Base-by-base conservation (phyloP, 2,329 filamentous ascomycete genomes). In the Rutstroemia sp. region DNA sequence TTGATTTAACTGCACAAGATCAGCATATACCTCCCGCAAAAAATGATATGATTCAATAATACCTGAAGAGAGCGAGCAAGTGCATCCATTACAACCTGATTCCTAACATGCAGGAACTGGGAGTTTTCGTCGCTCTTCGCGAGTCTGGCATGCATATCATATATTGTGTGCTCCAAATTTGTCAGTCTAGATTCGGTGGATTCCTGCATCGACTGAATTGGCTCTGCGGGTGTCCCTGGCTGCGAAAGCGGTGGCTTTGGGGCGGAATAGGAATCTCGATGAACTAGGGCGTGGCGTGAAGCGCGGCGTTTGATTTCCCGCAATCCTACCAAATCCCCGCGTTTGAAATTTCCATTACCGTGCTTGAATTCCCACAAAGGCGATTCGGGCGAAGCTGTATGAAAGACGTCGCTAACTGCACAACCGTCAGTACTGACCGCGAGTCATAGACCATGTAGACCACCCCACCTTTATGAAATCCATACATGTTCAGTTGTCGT, bases 281-380 rank as follows among this genome's bases (percentile, higher is more conserved):
- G 91, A 23, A 96, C 95, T 55, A 97, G 78, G 23, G 92, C 87
- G 73, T 97, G 94, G 60, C 94, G 82, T 38, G 92, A 97, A 17
- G 94, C 92, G 59, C 94, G 83, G 60, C 94, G 87, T 73, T 96
- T 96, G 73, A 99, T 99, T 69, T 99, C 94, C 45, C 94, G 83
- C 59, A 99, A 75, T 7, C 92, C 91, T 51, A 92, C 85, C 23
- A 99, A 76, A 70, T 99, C 92, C 39, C 94, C 94, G 62, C 92
- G 85, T 73, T 95, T 97, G 76, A 99, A 99, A 70, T 88, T 97
- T 53, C 92, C 92, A 67, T 92, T 95, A 53, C 94, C 94, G 69
- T 99, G 94, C 72, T 96, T 97, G 73, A 99, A 99, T 70, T 99
- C 94, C 94, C 94, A 99, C 30, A 99, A 76, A 0, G 92, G 91